phyloP scores from a whole-genome alignment of 129 eudicot genomes.

The Artemisia tridentata region DNA sequence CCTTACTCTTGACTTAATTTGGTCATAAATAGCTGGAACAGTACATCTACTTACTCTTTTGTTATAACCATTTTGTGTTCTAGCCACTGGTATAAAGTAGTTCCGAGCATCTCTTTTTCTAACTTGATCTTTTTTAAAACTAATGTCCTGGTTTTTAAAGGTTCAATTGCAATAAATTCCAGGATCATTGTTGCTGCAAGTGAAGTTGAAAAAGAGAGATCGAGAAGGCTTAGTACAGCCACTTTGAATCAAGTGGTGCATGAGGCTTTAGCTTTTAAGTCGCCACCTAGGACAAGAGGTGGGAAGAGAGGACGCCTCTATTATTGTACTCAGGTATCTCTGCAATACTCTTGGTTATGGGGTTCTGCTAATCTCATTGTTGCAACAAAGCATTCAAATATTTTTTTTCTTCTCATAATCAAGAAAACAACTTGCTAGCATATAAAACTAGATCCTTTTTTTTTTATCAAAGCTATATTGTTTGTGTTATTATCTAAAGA shows the following conservation, averaged over 20 bases:
- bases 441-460: no score
- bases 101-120: no score
- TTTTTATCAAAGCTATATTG: no score
- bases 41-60: no score
- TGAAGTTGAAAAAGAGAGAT: constrained; percentile 89
- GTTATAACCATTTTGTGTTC: no score
- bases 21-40: no score
- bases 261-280: constrained; percentile 92
- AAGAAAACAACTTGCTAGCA: no score
- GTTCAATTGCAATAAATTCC: constrained; percentile 19
- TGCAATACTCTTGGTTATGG: neutral
- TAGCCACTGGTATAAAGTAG: no score
- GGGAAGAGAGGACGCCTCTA: constrained; percentile 93
- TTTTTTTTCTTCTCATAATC: no score
- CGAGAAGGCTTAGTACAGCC: constrained; percentile 90
- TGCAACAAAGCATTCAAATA: neutral
- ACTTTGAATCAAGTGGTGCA: constrained; percentile 80
- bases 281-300: constrained; percentile 97
- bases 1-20: no score
- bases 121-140: neutral
- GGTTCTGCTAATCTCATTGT: neutral
- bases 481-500: no score
- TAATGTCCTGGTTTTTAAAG: neutral
- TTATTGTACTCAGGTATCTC: constrained; percentile 91
- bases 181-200: constrained; percentile 89